Evolutionary conservation across 75 land plant genomes (phyloP).

Genomic region (Picea glauca): DNA sequence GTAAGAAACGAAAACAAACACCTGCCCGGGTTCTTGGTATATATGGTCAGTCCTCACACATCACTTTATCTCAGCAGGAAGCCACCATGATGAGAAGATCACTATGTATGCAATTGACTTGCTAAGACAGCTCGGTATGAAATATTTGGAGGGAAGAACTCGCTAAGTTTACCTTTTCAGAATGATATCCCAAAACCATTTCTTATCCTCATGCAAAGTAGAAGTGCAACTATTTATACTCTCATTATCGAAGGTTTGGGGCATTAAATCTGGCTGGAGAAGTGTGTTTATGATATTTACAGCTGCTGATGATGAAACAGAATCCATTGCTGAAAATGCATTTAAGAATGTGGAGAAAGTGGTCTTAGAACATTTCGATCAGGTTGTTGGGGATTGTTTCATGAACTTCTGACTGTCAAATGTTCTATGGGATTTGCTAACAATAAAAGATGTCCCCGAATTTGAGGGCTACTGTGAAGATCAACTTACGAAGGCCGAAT

Average conservation of each 20-base stretch:
- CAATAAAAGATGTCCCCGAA: constrained; percentile 74
- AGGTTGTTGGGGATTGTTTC: constrained; percentile 95
- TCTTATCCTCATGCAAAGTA: constrained; percentile 81
- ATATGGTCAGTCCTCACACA: constrained; percentile 89
- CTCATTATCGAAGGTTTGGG: constrained; percentile 87
- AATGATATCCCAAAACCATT: constrained; percentile 95
- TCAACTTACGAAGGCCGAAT: constrained; percentile 94
- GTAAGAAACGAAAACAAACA: constrained; percentile 83
- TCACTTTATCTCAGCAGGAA: constrained; percentile 93
- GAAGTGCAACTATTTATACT: constrained; percentile 51
- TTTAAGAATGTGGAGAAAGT: constrained; percentile 99
- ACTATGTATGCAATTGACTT: constrained; percentile 99
- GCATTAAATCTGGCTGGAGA: constrained; percentile 91
- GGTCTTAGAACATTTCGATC: constrained; percentile 94
- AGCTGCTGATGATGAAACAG: constrained; percentile 86
- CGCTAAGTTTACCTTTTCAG: constrained; percentile 83
- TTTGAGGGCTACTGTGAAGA: constrained; percentile 96
- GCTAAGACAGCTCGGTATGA: constrained; percentile 88
- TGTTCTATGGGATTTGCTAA: constrained; percentile 95
- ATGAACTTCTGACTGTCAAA: constrained; percentile 86
- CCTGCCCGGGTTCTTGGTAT: constrained; percentile 97
- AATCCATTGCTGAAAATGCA: constrained; percentile 84
- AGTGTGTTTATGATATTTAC: constrained; percentile 97
- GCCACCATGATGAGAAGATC: constrained; percentile 92
- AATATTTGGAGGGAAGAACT: constrained; percentile 91